These are phyloP conservation scores for Tylopilus rubrobrunneus DNA, from an alignment of 768 basidiomycete species.

Conservation along the genomic window DNA sequence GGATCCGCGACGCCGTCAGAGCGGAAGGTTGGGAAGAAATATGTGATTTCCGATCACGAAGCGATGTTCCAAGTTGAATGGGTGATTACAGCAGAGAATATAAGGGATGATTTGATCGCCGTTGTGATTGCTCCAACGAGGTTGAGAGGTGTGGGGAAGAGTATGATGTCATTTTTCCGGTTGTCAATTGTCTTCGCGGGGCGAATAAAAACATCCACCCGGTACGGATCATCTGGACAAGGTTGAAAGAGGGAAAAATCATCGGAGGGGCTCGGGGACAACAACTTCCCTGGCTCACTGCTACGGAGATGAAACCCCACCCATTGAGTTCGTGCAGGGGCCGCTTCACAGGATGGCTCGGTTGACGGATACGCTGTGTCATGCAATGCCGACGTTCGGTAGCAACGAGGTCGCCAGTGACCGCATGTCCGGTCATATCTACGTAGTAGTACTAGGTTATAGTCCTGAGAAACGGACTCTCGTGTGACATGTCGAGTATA, in stretches of 20 bases:
- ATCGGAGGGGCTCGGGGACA: too few species aligned
- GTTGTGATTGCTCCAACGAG: not conserved
- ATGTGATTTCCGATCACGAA: not conserved
- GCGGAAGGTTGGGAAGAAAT: too few species aligned
- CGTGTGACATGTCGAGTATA: slow-evolving; percentile 20
- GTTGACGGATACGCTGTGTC: not conserved
- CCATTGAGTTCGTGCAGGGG: not conserved
- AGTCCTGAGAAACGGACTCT: too few species aligned
- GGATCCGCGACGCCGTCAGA: too few species aligned
- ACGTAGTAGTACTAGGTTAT: too few species aligned
- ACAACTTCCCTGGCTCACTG: not conserved
- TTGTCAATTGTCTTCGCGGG: not conserved
- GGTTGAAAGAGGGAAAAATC: too few species aligned
- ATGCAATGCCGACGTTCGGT: not conserved
- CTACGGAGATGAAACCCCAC: not conserved
- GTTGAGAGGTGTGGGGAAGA: not conserved
- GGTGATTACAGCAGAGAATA: not conserved
- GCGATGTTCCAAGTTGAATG: not conserved
- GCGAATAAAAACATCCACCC: not conserved
- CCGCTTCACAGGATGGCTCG: not conserved
- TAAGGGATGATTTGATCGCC: not conserved
- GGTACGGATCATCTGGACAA: not conserved
- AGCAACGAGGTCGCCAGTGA: not conserved
- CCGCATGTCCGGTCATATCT: too few species aligned
- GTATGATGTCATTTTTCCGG: not conserved